Percentiles rank a stretch among this genome's conserved stretches.
phyloP scores from a whole-genome alignment of 495 filamentous ascomycete species.

The Pyrenula massariospora region DNA sequence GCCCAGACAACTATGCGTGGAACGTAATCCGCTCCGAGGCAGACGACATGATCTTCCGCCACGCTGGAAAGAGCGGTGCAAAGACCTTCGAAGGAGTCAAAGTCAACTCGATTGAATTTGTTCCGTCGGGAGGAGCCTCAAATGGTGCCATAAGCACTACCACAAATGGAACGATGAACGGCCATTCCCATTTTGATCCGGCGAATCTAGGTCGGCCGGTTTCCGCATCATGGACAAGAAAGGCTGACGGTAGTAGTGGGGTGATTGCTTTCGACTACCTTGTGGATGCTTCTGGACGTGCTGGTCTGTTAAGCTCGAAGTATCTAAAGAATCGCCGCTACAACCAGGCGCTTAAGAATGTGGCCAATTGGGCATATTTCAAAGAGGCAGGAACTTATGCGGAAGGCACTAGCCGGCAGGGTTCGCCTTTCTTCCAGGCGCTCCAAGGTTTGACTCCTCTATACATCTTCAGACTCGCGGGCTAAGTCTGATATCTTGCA shows the following conservation, averaged over 20 bases:
- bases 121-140: not conserved
- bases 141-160: no score
- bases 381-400: conserved; percentile 11
- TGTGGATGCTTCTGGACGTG: conserved; percentile 25
- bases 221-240: conserved; percentile 29
- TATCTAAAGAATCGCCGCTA: conserved; percentile 23
- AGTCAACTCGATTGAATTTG: conserved; percentile 25
- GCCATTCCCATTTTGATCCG: no score
- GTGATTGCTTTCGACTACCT: conserved; percentile 21
- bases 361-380: conserved; percentile 30
- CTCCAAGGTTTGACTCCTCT: conserved; percentile 9
- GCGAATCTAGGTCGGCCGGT: conserved; percentile 26
- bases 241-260: conserved; percentile 28
- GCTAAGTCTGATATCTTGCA: no score
- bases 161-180: no score
- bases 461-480: no score
- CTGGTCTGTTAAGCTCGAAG: conserved; percentile 22
- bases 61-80: conserved; percentile 33
- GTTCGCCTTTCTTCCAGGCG: conserved; percentile 23
- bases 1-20: conserved; percentile 31
- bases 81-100: conserved; percentile 32
- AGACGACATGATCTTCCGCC: conserved; percentile 38
- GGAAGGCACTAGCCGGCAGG: conserved; percentile 10
- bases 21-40: conserved; percentile 41
- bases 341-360: conserved; percentile 24